A percentile compares a stretch with the other conserved stretches of the same genome.
phyloP scores from a whole-genome alignment of 108 stramenopile genomes.

The Stephanodiscus minutulus region DNA sequence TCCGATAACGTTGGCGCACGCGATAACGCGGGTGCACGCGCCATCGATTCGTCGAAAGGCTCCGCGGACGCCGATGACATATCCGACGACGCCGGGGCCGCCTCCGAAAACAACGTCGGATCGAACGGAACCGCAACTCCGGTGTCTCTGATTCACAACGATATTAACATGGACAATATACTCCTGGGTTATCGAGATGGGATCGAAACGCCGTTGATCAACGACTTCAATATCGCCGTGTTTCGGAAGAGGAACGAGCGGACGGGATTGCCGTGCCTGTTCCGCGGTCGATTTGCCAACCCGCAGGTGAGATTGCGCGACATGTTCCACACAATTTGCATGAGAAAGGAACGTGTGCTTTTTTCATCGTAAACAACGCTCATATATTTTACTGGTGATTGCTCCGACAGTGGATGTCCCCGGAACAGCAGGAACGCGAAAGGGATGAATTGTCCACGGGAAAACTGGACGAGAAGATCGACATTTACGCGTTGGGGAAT shows the following conservation, averaged over 20 bases:
- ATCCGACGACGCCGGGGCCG: constrained; percentile 9
- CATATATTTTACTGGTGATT: not conserved
- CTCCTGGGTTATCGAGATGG: constrained; percentile 60
- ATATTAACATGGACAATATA: constrained; percentile 72
- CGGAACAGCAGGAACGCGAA: constrained; percentile 63
- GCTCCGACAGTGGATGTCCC: constrained; percentile 51
- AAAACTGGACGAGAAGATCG: constrained; percentile 60
- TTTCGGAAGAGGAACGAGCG: constrained; percentile 63
- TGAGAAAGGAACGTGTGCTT: too few species aligned
- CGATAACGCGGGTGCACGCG: constrained; percentile 3
- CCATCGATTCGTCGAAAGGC: constrained; percentile 2
- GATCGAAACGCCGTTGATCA: constrained; percentile 64
- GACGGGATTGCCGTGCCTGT: constrained; percentile 68
- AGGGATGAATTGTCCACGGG: constrained; percentile 31
- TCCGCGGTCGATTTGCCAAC: constrained; percentile 70
- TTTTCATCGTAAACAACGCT: not conserved
- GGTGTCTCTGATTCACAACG: constrained; percentile 76
- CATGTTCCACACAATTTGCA: not conserved
- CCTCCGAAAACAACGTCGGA: not conserved
- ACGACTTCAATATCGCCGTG: constrained; percentile 89
- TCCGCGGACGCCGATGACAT: not conserved
- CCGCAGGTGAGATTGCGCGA: constrained; percentile 71
- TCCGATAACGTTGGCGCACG: not conserved
- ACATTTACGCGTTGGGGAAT: constrained; percentile 75
- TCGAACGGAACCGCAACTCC: not conserved